phyloP scores from a whole-genome alignment of 257 asterid genomes.

The Solanum clarkiae region DNA sequence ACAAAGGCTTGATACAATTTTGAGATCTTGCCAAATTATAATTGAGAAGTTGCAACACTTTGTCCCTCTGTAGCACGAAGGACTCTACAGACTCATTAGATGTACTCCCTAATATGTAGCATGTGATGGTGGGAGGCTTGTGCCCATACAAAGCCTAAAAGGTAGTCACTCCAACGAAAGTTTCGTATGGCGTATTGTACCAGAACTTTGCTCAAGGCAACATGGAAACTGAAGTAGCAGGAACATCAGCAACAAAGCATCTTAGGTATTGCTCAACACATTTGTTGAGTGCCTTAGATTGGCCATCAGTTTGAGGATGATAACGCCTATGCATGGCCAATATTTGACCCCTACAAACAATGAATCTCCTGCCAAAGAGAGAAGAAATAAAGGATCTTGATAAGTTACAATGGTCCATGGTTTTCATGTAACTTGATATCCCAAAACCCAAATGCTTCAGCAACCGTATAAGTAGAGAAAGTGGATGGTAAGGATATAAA shows the following conservation, averaged over 20 bases:
- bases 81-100: neutral
- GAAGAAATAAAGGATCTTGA: neutral
- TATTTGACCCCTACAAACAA: neutral
- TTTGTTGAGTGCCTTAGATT: no score
- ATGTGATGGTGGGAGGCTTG: neutral
- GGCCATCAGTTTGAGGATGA: neutral
- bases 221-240: neutral
- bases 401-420: neutral
- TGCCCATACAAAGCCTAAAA: neutral
- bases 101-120: neutral
- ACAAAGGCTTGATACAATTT: neutral
- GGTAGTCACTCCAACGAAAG: neutral
- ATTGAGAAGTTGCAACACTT: neutral
- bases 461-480: neutral
- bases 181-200: neutral
- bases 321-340: neutral
- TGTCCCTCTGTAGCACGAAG: neutral
- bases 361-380: neutral
- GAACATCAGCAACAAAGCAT: no score
- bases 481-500: neutral
- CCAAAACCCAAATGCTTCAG: neutral
- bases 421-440: neutral
- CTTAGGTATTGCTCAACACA: no score
- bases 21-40: neutral
- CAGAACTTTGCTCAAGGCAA: neutral